Evolutionary conservation across 2,329 filamentous ascomycete species (phyloP), one percentile per base, ranked within the genome.

Genomic region (Exserohilum turcica): DNA sequence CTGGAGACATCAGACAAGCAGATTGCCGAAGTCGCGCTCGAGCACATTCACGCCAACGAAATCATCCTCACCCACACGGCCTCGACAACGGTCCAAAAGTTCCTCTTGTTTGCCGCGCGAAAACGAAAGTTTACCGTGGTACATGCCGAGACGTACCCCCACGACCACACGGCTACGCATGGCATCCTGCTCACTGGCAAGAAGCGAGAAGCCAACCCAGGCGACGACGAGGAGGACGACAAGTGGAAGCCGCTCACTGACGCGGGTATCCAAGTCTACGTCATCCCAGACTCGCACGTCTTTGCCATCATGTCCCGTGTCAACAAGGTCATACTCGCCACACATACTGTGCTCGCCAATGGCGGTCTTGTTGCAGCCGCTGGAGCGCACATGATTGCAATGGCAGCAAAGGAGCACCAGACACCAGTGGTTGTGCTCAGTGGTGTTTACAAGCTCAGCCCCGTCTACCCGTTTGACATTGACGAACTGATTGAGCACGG

Each of bases 271-370:
- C 88, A 86, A 1, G 89, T 96, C 36, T 89, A 97, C 63, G 84
- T 90, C 55, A 87, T 97, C 49, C 86, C 91, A 37, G 92, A 96
- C 74, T 88, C 87, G 6, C 90, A 91, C 8, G 84, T 96, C 48
- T 95, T 92, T 78, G 92, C 92, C 1, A 90, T 97, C 67, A 97
- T 99, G 90, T 90, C 92, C 7, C 86, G 89, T 55, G 91, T 97
- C 65, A 95, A 93, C 80, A 97, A 97, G 78, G 93, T 99, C 56
- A 90, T 99, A 43, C 81, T 99, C 6, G 88, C 90, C 10, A 93
- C 93, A 5, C 89, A 92, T 68, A 88, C 90, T 3, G 90, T 99
- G 24, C 86, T 95, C 39, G 90, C 91, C 43, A 94, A 96, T 66
- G 94, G 94, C 45, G 90, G 90, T 6, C 84, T 96, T 21, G 83